These are phyloP conservation scores for Chlamydomonas sp. DNA, from an alignment of 139 green algal species.

Conservation along the genomic window DNA sequence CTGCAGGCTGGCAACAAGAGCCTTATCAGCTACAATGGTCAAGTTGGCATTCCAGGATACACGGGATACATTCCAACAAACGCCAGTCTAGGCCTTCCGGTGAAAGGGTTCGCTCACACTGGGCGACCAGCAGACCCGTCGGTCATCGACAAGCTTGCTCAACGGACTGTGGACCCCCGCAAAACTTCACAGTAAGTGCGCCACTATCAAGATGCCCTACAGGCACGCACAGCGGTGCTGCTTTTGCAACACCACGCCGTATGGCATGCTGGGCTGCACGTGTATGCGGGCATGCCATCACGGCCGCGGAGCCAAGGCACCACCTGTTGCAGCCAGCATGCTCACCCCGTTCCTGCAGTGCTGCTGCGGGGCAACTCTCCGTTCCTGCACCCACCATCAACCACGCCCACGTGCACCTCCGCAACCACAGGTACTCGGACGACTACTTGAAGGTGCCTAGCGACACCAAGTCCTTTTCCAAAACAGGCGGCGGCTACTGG, in stretches of 20 bases:
- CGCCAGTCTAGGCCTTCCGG: constrained; percentile 35
- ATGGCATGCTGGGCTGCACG: background rate
- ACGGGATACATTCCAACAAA: constrained; percentile 61
- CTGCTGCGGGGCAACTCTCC: background rate
- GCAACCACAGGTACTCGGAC: constrained; percentile 26
- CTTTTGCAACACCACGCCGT: background rate
- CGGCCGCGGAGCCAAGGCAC: background rate
- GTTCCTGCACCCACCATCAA: background rate
- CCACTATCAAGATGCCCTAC: background rate
- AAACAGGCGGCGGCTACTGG: constrained; percentile 60
- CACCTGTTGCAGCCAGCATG: background rate
- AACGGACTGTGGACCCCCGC: background rate
- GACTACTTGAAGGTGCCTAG: constrained; percentile 30
- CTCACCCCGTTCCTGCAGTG: background rate
- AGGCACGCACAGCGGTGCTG: too few relatives aligned
- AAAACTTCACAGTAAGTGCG: constrained; percentile 20
- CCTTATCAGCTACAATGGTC: constrained; percentile 50
- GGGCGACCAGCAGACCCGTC: constrained; percentile 36
- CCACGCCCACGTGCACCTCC: background rate
- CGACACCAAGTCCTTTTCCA: constrained; percentile 38
- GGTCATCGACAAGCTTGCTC: background rate
- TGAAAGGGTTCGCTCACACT: constrained; percentile 59
- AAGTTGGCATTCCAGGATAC: constrained; percentile 70
- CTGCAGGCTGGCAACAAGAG: constrained; percentile 65
- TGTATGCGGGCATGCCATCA: too few relatives aligned